Conservation (phyloP, 208 protist genomes). For the Crithidia fasciculata region DNA sequence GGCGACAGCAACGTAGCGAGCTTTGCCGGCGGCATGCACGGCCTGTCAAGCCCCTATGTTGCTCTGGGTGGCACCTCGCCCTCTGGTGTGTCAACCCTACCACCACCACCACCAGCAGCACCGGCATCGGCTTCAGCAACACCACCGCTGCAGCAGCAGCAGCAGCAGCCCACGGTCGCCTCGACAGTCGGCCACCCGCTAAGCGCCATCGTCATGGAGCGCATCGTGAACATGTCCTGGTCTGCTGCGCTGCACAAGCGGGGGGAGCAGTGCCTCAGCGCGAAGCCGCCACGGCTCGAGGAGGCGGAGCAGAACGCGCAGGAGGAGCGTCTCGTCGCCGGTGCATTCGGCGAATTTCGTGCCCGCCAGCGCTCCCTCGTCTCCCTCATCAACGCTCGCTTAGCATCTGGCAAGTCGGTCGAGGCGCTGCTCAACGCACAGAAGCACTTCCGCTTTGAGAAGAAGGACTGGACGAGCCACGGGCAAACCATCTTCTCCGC, state of each 20-base stretch:
- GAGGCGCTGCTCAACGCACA: slow-evolving; percentile 61
- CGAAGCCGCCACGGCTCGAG: slow-evolving; percentile 51
- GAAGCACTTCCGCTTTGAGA: slow-evolving; percentile 78
- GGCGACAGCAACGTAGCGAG: slow-evolving; percentile 2
- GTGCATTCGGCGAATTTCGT: slow-evolving; percentile 52
- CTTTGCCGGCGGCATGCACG: not conserved
- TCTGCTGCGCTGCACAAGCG: slow-evolving; percentile 74
- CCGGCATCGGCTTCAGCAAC: not conserved
- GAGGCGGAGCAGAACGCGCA: slow-evolving; percentile 46
- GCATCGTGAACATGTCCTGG: slow-evolving; percentile 76
- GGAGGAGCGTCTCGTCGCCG: slow-evolving; percentile 62
- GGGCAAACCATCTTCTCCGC: slow-evolving; percentile 63
- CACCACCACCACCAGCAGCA: not conserved
- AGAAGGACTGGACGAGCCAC: slow-evolving; percentile 64
- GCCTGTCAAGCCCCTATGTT: not conserved
- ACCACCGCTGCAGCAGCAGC: not conserved
- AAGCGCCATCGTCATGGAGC: slow-evolving; percentile 39
- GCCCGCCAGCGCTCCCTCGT: slow-evolving; percentile 68
- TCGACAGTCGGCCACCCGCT: slow-evolving; percentile 13
- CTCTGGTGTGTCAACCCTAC: too few relatives aligned
- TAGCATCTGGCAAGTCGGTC: slow-evolving; percentile 64
- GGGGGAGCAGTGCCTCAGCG: slow-evolving; percentile 69
- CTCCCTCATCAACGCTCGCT: slow-evolving; percentile 60
- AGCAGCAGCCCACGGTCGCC: not conserved
- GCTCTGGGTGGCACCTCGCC: not conserved